Evolutionary conservation across 192 early-diverging fungal species (phyloP).

Genomic region (Coemansia sp.): DNA sequence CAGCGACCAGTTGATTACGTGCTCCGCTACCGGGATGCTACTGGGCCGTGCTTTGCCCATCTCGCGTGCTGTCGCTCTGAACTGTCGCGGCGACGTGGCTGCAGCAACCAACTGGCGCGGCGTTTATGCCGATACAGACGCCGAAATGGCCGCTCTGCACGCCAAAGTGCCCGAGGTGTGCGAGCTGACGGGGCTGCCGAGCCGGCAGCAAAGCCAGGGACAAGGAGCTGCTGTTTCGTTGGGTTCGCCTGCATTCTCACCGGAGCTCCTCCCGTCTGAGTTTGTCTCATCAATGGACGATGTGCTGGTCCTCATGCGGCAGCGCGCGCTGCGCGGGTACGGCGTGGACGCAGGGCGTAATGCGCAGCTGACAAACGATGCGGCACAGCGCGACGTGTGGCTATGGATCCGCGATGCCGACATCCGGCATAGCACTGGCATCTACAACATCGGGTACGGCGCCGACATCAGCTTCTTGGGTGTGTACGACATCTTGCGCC

Average conservation of each 20-base stretch:
- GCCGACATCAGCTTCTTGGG: slow-evolving; percentile 42
- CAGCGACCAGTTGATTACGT: slow-evolving; percentile 28
- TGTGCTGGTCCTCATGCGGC: slow-evolving; percentile 81
- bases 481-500: slow-evolving; percentile 28
- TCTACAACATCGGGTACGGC: slow-evolving; percentile 61
- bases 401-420: slow-evolving; percentile 58
- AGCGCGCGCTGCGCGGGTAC: slow-evolving; percentile 77
- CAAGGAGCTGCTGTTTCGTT: not conserved
- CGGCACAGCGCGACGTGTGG: slow-evolving; percentile 28
- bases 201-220: not conserved
- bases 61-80: slow-evolving; percentile 20
- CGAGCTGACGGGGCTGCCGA: slow-evolving; percentile 14
- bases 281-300: slow-evolving; percentile 62
- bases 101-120: slow-evolving; percentile 49
- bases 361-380: slow-evolving; percentile 18
- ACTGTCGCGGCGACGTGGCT: slow-evolving; percentile 41
- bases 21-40: slow-evolving; percentile 14
- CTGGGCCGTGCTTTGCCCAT: slow-evolving; percentile 15
- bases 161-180: slow-evolving; percentile 32
- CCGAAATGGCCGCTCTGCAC: slow-evolving; percentile 33
- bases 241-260: not conserved
- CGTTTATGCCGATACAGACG: slow-evolving; percentile 11
- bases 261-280: not conserved
- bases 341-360: slow-evolving; percentile 69
- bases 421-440: slow-evolving; percentile 42